Conservation (phyloP, 495 filamentous ascomycete species). For the Letharia columbiana region DNA sequence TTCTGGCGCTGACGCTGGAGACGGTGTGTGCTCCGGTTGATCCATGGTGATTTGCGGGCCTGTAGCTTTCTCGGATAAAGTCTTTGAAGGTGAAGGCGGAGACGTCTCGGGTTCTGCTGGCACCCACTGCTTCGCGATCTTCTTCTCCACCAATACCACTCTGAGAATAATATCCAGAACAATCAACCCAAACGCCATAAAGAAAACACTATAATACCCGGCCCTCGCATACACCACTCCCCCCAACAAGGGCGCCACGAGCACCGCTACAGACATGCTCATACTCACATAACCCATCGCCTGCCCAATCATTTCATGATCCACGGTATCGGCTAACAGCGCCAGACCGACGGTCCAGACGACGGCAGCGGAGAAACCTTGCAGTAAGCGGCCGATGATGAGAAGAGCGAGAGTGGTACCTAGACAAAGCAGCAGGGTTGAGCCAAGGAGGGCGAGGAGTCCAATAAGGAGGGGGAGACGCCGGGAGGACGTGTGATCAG, state of each 20-base stretch:
- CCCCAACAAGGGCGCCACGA: conserved; percentile 68
- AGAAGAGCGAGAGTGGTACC: conserved; percentile 58
- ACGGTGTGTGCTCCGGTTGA: neutral
- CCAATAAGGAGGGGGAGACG: conserved; percentile 63
- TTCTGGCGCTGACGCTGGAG: neutral
- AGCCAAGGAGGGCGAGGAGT: conserved; percentile 55
- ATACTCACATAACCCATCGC: conserved; percentile 67
- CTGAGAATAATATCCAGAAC: conserved; percentile 61
- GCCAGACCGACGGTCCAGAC: conserved; percentile 74
- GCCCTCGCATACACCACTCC: conserved; percentile 66
- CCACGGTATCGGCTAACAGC: conserved; percentile 79
- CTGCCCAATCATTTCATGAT: conserved; percentile 55
- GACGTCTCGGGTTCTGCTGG: conserved; percentile 10
- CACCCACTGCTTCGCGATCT: conserved; percentile 59
- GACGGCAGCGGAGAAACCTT: conserved; percentile 62
- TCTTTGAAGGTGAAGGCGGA: neutral
- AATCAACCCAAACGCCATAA: conserved; percentile 62
- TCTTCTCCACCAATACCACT: conserved; percentile 67
- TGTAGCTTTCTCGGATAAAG: too few species aligned
- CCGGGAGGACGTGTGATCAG: conserved; percentile 62
- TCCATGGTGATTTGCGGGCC: too few species aligned
- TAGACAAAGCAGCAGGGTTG: conserved; percentile 70
- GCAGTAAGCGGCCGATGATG: conserved; percentile 61
- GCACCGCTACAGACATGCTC: conserved; percentile 58
- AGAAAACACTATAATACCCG: conserved; percentile 70